Evolutionary conservation across 2,329 filamentous ascomycete species (phyloP), one percentile per base, ranked within the genome.

Genomic region (Alternaria viburni): DNA sequence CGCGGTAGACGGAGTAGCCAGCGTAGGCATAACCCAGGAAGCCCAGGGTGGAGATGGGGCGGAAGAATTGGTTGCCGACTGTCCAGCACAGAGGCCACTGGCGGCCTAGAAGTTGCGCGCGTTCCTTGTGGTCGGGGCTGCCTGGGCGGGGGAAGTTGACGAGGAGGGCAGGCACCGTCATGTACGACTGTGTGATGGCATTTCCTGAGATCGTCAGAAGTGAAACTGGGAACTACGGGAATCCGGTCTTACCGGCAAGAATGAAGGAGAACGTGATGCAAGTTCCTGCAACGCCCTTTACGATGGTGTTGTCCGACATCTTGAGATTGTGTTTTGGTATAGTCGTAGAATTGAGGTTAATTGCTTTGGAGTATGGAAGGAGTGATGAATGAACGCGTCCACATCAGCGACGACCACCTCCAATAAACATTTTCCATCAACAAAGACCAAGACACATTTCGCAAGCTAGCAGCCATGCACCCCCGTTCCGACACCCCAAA

Each of bases 181-280:
- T 85, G 75, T 81, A 85, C 15, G 83, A 85, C 73, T 85, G 83
- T 23, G 84, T 86, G 59, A 86, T 82, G 12, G 83, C 84, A 75
- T 86, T 86, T 59, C 84, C 84, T 85, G 47, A 3, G 8, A 1
- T 13, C 4, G 8, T n/a, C 11, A 21, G 28, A 41, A 57, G 52
- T 71, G 30, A 67, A 30, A 55, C 46, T 52, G 12, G 13, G 11
- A 12, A 23, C 3, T 56, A 17, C 21, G 15, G 11, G 30, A 19
- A 2, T 3, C 25, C 15, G 3, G 17, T 63, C 73, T 66, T 73
- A 84, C 83, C 83, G 41, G 83, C 80, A 13, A 85, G 79, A 47
- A 84, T 83, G 76, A 83, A 85, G 3, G 83, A 85, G 65, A 82
- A 82, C 11, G 82, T 81, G 57, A 85, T 79, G 60, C 82, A 83